These are phyloP conservation scores for Hanseniaspora thailandica DNA, from an alignment of 805 yeast genomes.

Conservation along the genomic window DNA sequence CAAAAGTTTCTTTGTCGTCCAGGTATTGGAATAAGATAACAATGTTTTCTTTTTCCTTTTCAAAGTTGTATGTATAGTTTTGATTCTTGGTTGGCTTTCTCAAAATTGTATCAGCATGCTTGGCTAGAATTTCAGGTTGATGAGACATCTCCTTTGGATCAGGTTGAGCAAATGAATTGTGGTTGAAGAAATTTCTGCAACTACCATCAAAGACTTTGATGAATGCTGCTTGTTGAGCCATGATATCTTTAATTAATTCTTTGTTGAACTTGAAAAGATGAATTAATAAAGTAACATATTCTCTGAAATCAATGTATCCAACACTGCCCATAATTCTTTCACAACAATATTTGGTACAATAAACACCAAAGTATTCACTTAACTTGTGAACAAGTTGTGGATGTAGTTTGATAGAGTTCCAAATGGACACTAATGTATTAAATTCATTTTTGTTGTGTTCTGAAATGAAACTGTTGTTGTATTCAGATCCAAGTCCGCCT, in stretches of 20 bases:
- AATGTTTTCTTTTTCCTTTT: constrained; percentile 67
- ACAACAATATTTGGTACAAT: constrained; percentile 7
- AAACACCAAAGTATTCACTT: constrained; percentile 10
- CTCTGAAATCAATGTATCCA: constrained; percentile 34
- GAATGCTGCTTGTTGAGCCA: constrained; percentile 37
- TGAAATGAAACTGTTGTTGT: neutral
- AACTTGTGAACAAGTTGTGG: constrained; percentile 11
- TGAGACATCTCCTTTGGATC: constrained; percentile 48
- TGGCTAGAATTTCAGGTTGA: constrained; percentile 86
- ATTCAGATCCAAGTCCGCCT: neutral
- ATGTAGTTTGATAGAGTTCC: constrained; percentile 11
- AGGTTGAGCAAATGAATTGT: constrained; percentile 66
- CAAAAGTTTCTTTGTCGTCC: constrained; percentile 91
- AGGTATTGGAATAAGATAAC: constrained; percentile 79
- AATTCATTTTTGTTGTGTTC: neutral
- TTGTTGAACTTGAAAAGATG: constrained; percentile 57
- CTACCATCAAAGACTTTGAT: constrained; percentile 83
- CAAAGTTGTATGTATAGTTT: constrained; percentile 45
- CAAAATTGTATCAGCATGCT: constrained; percentile 73
- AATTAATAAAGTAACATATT: constrained; percentile 67
- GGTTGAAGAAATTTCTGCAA: constrained; percentile 72
- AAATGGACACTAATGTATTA: neutral
- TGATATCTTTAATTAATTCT: constrained; percentile 51
- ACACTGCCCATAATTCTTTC: neutral
- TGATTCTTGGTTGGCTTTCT: constrained; percentile 61